Evolutionary conservation across 441 rosid genomes (phyloP).

Genomic region (Pelargonium myrrhifolium): DNA sequence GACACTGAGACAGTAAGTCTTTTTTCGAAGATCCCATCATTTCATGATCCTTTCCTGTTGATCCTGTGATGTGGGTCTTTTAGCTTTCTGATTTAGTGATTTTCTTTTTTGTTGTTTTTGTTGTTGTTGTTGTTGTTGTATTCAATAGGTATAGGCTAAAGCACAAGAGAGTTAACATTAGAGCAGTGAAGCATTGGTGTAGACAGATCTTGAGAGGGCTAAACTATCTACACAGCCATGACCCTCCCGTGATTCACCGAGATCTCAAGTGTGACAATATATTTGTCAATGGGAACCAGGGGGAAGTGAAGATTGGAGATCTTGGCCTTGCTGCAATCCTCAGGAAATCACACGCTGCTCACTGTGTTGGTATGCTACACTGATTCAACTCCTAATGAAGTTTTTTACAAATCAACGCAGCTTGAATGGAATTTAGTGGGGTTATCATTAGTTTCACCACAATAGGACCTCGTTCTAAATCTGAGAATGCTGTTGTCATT

Average conservation of each 20-base stretch:
- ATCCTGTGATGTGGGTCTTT: slow-evolving; percentile 16
- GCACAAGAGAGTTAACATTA: slow-evolving; percentile 81
- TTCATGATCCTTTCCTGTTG: slow-evolving; percentile 14
- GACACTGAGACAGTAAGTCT: slow-evolving; percentile 81
- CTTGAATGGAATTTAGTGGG: slow-evolving; percentile 10
- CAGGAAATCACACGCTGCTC: slow-evolving; percentile 73
- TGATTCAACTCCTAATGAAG: not conserved
- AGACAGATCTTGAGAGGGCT: slow-evolving; percentile 89
- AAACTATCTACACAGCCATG: slow-evolving; percentile 71
- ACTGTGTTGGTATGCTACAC: slow-evolving; percentile 66
- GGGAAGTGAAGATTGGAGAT: slow-evolving; percentile 96
- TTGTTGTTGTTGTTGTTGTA: slow-evolving; percentile 5
- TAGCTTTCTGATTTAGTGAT: slow-evolving; percentile 8
- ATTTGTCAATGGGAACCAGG: slow-evolving; percentile 87
- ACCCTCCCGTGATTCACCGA: slow-evolving; percentile 93
- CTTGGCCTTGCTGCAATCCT: slow-evolving; percentile 92
- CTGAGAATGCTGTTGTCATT: not conserved
- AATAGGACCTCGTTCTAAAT: too few species aligned
- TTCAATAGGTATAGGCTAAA: slow-evolving; percentile 61
- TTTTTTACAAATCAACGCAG: not conserved
- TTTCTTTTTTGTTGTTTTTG: not conserved
- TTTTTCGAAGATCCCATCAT: slow-evolving; percentile 10
- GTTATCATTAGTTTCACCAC: not conserved
- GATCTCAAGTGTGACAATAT: slow-evolving; percentile 98
- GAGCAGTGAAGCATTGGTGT: slow-evolving; percentile 98